These are phyloP conservation scores for Akanthomyces uredinophilus DNA, from an alignment of 2,329 filamentous ascomycete species.

Conservation along the genomic window DNA sequence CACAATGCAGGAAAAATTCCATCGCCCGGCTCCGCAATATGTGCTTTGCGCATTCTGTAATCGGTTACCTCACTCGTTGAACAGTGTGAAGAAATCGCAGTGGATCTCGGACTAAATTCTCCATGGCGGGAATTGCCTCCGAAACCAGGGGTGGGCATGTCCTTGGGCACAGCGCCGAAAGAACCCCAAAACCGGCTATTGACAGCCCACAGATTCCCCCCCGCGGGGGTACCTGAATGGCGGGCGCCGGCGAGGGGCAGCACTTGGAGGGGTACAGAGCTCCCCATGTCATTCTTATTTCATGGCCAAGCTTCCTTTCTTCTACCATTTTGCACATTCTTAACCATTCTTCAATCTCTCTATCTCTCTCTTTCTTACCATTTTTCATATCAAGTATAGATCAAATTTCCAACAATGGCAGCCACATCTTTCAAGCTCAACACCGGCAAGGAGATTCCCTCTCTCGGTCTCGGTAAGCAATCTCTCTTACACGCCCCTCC, in stretches of 20 bases:
- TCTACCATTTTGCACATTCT: background rate
- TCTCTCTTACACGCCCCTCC: background rate
- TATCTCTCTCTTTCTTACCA: background rate
- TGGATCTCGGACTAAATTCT: constrained; percentile 9
- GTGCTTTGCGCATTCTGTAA: too few relatives aligned
- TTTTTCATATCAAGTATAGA: background rate
- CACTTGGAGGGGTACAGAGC: background rate
- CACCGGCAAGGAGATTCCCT: constrained; percentile 58
- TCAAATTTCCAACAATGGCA: constrained; percentile 37
- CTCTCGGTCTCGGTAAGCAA: constrained; percentile 54
- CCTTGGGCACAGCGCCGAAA: background rate
- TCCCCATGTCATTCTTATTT: background rate
- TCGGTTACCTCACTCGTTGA: background rate
- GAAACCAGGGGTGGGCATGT: background rate
- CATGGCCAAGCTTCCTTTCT: background rate
- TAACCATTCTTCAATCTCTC: too few relatives aligned
- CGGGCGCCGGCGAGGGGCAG: background rate
- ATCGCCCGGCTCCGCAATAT: background rate
- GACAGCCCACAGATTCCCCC: background rate
- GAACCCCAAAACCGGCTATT: background rate
- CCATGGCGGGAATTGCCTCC: background rate
- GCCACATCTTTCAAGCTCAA: constrained; percentile 58
- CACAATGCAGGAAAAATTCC: background rate
- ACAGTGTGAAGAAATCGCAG: background rate
- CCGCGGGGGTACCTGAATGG: background rate